A percentile compares a stretch with the other conserved stretches of the same genome.
Evolutionary conservation across 1,284 basidiomycete species (phyloP).

Genomic region (Microbotryum lychnidis-dioicae): DNA sequence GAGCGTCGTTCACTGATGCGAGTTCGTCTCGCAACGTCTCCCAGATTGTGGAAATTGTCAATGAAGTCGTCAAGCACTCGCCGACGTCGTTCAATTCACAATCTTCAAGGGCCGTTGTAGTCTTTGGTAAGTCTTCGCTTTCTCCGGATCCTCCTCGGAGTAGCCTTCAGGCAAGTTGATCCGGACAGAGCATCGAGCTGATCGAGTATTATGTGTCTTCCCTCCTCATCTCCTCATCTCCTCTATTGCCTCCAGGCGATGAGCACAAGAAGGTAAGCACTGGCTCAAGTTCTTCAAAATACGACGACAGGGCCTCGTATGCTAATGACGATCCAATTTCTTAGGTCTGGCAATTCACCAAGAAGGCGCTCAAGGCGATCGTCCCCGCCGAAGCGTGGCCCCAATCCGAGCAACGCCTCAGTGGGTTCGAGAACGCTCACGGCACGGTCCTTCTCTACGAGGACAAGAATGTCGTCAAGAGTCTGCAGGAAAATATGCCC

Average conservation of each 20-base stretch:
- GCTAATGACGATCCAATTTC: no score
- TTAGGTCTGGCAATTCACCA: conserved; percentile 42
- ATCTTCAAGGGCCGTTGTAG: conserved; percentile 41
- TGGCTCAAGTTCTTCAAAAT: no score
- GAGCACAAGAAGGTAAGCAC: conserved; percentile 16
- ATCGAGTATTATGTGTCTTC: background rate
- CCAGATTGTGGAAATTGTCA: conserved; percentile 42
- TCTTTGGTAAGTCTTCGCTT: conserved; percentile 1
- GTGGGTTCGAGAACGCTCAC: conserved; percentile 41
- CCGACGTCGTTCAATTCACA: conserved; percentile 46
- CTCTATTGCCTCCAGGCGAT: background rate
- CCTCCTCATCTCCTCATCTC: background rate
- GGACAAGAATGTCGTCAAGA: conserved; percentile 34
- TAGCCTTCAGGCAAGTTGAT: background rate
- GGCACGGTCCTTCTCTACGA: conserved; percentile 48
- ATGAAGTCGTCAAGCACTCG: conserved; percentile 43
- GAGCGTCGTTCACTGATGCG: no score
- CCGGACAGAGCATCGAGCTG: conserved; percentile 36
- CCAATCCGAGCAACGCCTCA: conserved; percentile 33
- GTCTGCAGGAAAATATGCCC: conserved; percentile 40
- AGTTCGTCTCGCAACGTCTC: background rate
- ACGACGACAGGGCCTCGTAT: no score
- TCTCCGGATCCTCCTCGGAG: background rate
- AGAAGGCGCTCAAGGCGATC: conserved; percentile 34
- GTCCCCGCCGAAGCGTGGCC: conserved; percentile 29